Evolutionary conservation across 169 alveolate genomes (phyloP).

Genomic region (Plasmodium malariae): DNA sequence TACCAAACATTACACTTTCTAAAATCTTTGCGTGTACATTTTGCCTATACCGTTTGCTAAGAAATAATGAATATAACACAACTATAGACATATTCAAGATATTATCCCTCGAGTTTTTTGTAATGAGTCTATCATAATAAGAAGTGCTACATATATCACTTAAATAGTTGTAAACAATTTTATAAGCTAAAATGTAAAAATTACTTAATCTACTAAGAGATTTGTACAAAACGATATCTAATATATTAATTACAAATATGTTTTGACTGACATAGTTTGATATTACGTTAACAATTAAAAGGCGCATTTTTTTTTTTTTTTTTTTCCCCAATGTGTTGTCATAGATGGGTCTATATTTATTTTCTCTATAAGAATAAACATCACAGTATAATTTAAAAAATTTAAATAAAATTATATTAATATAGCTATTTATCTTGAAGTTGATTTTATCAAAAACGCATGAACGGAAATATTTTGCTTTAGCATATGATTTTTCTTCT

Average conservation of each 20-base stretch:
- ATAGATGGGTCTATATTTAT: constrained; percentile 28
- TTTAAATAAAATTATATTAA: constrained; percentile 43
- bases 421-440: constrained; percentile 38
- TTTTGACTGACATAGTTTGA: constrained; percentile 26
- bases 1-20: neutral
- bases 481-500: neutral
- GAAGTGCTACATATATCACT: neutral
- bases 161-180: constrained; percentile 37
- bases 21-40: neutral
- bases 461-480: neutral
- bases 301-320: constrained; percentile 13
- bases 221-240: constrained; percentile 62
- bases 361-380: constrained; percentile 24
- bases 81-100: constrained; percentile 33
- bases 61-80: constrained; percentile 38
- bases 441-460: constrained; percentile 24
- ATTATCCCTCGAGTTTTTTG: constrained; percentile 8
- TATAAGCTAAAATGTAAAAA: constrained; percentile 47
- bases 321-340: constrained; percentile 2
- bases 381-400: constrained; percentile 51
- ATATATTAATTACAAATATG: constrained; percentile 43
- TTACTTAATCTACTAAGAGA: constrained; percentile 47
- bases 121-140: constrained; percentile 14
- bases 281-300: constrained; percentile 29
- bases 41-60: constrained; percentile 29